These are phyloP conservation scores for Spathaspora passalidarum DNA, from an alignment of 805 yeast genomes.

Conservation along the genomic window DNA sequence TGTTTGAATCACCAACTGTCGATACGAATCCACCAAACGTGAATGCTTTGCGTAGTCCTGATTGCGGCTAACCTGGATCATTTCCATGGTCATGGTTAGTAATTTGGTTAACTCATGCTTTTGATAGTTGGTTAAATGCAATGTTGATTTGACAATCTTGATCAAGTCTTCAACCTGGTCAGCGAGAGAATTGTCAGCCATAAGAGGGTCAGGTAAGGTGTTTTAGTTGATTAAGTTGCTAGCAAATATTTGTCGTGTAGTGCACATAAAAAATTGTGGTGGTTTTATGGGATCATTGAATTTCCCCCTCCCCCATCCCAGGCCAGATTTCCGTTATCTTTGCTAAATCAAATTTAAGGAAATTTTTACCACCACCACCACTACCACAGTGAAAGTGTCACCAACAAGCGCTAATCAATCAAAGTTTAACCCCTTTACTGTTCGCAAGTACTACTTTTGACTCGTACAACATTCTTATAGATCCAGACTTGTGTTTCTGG, in stretches of 20 bases:
- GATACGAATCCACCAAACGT: background rate
- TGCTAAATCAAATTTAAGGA: background rate
- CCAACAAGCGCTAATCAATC: too few relatives aligned
- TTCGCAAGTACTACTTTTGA: too few relatives aligned
- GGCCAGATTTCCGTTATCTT: background rate
- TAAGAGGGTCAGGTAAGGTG: too few relatives aligned
- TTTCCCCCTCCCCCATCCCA: background rate
- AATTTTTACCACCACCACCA: too few relatives aligned
- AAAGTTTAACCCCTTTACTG: too few relatives aligned
- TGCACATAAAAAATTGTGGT: background rate
- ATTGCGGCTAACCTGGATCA: background rate
- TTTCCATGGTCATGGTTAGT: conserved; percentile 1
- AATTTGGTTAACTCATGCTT: conserved; percentile 5
- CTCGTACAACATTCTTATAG: too few relatives aligned
- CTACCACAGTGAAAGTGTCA: too few relatives aligned
- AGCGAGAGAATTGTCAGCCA: background rate
- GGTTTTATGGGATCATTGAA: background rate
- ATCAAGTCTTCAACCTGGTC: background rate
- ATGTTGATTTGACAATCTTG: background rate
- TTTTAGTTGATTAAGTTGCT: background rate
- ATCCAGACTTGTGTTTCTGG: background rate
- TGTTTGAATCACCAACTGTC: background rate
- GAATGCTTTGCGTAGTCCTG: background rate
- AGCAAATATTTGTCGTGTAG: background rate
- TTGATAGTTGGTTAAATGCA: background rate